These are phyloP conservation scores for Penicillium tannophilum DNA, from an alignment of 495 filamentous ascomycete species.

Conservation along the genomic window DNA sequence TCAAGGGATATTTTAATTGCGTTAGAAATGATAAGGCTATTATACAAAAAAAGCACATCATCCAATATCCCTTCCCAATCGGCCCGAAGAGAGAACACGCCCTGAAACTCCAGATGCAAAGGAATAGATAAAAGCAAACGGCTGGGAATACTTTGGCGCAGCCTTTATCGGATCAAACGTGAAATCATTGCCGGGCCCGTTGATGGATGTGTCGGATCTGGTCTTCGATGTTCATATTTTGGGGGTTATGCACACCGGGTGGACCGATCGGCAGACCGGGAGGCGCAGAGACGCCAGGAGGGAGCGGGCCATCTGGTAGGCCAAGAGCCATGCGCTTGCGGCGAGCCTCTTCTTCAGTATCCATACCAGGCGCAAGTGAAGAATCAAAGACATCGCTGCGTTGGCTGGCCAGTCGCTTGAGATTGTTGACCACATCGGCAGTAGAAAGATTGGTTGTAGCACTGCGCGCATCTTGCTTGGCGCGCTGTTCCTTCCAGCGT, in stretches of 20 bases:
- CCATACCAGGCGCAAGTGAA: slow-evolving; percentile 27
- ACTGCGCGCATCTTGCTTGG: slow-evolving; percentile 80
- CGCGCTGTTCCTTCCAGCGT: slow-evolving; percentile 92
- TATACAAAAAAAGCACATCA: slow-evolving; percentile 6
- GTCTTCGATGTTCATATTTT: slow-evolving; percentile 51
- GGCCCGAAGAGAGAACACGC: not conserved
- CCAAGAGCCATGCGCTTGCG: slow-evolving; percentile 72
- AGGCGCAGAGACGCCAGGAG: slow-evolving; percentile 12
- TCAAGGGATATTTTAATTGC: slow-evolving; percentile 2
- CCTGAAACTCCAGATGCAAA: slow-evolving; percentile 4
- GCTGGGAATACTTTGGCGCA: not conserved
- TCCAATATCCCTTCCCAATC: not conserved
- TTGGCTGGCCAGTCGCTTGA: slow-evolving; percentile 95
- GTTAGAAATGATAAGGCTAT: slow-evolving; percentile 4
- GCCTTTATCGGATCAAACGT: not conserved
- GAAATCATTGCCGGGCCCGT: slow-evolving; percentile 33
- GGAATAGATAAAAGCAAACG: not conserved
- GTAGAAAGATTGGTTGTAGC: slow-evolving; percentile 87
- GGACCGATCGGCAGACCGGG: slow-evolving; percentile 16
- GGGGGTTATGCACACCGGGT: slow-evolving; percentile 36
- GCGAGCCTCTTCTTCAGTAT: slow-evolving; percentile 69
- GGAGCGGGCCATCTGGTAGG: slow-evolving; percentile 22
- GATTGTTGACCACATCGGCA: slow-evolving; percentile 84
- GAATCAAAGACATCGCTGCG: slow-evolving; percentile 88
- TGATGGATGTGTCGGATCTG: slow-evolving; percentile 54